Evolutionary conservation across 495 filamentous ascomycete species (phyloP), one percentile per base, ranked within the genome.

Genomic region (Achaetomiella virescens): DNA sequence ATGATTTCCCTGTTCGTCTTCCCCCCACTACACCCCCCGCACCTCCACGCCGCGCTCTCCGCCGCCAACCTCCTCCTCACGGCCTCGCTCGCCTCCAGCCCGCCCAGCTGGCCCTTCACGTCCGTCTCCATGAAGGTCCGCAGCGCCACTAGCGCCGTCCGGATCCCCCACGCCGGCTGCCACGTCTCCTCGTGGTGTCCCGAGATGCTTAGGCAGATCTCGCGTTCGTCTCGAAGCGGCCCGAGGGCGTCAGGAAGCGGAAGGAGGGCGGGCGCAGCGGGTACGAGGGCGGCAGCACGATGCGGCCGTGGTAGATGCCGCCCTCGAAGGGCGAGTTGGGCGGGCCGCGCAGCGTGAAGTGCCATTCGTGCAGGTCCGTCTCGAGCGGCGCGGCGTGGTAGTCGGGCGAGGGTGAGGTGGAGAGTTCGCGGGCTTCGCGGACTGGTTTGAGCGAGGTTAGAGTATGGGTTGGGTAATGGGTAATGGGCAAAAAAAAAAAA

Each of bases 101-200:
- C 93, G 2, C 93, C 93, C 1, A 98, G 73, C 76, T 98, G 93
- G 0, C 93, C 86, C 50, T 75, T 77, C 1, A 81, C 78, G 52
- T 86, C 84, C 20, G 81, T 85, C 63, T 88, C 86, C 86, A 90
- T 90, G 66, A 90, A 89, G 24, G 72, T 75, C 36, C 86, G 72
- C 29, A 87, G 75, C 15, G 86, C 86, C 12, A 87, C 83, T 25
- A 90, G 73, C 8, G 86, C 86, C 1, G 86, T 90, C 47, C 93
- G 79, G 7, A 98, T 83, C 0, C 93, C 92, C 93, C 93, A 98
- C 1, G 93, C 93, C 1, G 93, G 93, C 79, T 95, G 91, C 93
- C 93, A 98, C 22, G 87, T 92, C 72, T 98, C 93, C 70, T 96
- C 93, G 72, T 98, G 93, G 71, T 97, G 92, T 9, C 90, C 93